Base-by-base conservation (phyloP, 139 green algal species). In the Closterium sp. region DNA sequence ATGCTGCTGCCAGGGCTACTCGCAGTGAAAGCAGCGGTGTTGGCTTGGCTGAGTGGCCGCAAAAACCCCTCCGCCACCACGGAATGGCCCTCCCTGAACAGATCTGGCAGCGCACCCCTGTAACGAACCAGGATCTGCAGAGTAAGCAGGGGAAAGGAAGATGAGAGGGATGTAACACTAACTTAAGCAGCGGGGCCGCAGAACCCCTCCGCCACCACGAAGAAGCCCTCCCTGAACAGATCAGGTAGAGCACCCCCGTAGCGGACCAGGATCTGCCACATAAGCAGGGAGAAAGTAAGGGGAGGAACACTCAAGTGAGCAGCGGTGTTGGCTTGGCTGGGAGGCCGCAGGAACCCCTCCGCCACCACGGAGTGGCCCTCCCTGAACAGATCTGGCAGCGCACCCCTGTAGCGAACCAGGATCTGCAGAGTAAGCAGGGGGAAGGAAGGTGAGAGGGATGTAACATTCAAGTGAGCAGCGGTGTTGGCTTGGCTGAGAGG, bases 11-110 rank as follows among this genome's bases (percentile, higher is more conserved):
- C 86, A 94, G 88, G n/a, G n/a, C n/a, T n/a, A n/a, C n/a, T n/a
- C n/a, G n/a, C n/a, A 89, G 31, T 38, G 19, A 34, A 89, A 42
- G 86, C 31, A 89, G 31, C 17, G 86, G 86, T 89, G 86, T 89
- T 79, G 62, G 88, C 62, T 50, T 70, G 88, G 29, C 10, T 31
- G 28, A 90, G 38, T 87, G 88, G 88, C 30, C 85, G 79, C 13
- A 94, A 30, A 89, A 94, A 94, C 3, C 92, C 92, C 38, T 94
- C 92, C 34, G 89, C 92, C 92, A 94, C 92, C 29, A 94, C 89
- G 31, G 34, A 91, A 32, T 94, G 92, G 28, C 92, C 92, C 70
- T 94, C 92, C 30, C 92, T 62, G 89, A 94, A 94, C 19, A 94
- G 89, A 29, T 94, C 92, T 19, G 92, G 92, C 17, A 94, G 89